Evolutionary conservation across 2,329 filamentous ascomycete genomes (phyloP), one percentile per base, ranked within the genome.

Genomic region (Conoideocrella luteorostrata): DNA sequence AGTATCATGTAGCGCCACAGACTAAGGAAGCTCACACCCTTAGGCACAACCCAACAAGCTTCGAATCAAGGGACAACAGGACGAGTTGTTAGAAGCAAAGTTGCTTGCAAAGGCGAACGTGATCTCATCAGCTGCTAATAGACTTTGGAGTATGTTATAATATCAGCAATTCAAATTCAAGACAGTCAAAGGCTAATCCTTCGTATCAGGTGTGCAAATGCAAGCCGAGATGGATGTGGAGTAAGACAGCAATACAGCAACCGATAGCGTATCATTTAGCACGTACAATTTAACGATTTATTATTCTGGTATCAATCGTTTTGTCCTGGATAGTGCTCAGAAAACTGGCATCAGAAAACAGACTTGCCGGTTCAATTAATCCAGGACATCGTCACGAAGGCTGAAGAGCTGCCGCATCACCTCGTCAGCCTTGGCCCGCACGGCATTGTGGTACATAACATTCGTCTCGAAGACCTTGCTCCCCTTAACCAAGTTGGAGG

Each of bases 401-500:
- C 74, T 78, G 59, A 94, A 93, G 4, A 95, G 68, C 54, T 84
- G 77, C 53, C 77, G 78, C 55, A 95, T 69, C 15, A 96, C 78
- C 52, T 94, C 86, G 22, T 88, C 84, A 4, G 82, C 71, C 64
- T 80, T 86, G 41, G 75, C 74, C 47, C 87, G 74, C 34, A 96
- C 62, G 0, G 86, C 91, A 57, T 93, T 84, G 63, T 97, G 91
- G 58, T 93, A 93, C 74, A 95, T 78, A 20, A 75, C 72, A 60
- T 95, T 96, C 30, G 88, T 95, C 57, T 93, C 79, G 55, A 84
- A 93, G 32, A 87, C 81, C 67, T 88, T 89, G 59, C 80, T 84
- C 1, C 81, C 82, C 59, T 78, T 84, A 59, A 96, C 86, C 56
- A 82, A 77, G 32, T 68, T 68, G 9, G 87, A 88, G 13, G 88